Evolutionary conservation across 202 grass and related monocot genomes (phyloP), one percentile per base, ranked within the genome.

Genomic region (Saccharum hybrid): DNA sequence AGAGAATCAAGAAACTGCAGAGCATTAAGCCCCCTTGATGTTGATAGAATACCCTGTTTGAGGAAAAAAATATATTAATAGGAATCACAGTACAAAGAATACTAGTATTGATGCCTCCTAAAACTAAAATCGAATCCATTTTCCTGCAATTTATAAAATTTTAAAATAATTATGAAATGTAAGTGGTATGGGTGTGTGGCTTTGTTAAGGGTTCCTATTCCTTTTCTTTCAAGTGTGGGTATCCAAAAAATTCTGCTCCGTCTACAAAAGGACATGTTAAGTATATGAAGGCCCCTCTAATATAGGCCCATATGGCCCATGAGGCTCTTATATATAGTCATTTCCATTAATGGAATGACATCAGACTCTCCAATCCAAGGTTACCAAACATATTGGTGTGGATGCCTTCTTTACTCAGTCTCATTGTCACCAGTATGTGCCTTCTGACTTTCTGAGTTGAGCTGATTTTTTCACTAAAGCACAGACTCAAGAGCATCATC

Each of bases 41-140:
- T 97, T 39, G 95, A 97, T 46, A 97, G 95, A 90, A 97, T 87
- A 21, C 95, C 95, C 95, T 97, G 88, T 74, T 68, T 52, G 11
- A 80, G 38, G 38, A 82, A 21, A 85, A 26, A 26, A 75, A 66
- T 3, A 76, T 54, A 75, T 74, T 73, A 82, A 73, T 23, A 7
- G 12, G 37, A 46, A 75, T 63, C 80, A 49, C 9, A 82, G 28
- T 34, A 56, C 1, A 26, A 43, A 8, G 66, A 66, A 37, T 23
- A 70, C 40, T 18, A 63, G 41, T 79, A 75, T 10, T 84, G 49
- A 81, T 37, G 46, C 37, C 40, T 77, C 49, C 40, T 77, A 81
- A 23, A 76, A 26, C 19, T 21, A 86, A 62, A 85, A 26, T 66
- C 48, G 4, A 71, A 74, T 4, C 5, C 39, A 40, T 33, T 61